Base-by-base conservation (phyloP, 305 asterid genomes). In the Withania somnifera region DNA sequence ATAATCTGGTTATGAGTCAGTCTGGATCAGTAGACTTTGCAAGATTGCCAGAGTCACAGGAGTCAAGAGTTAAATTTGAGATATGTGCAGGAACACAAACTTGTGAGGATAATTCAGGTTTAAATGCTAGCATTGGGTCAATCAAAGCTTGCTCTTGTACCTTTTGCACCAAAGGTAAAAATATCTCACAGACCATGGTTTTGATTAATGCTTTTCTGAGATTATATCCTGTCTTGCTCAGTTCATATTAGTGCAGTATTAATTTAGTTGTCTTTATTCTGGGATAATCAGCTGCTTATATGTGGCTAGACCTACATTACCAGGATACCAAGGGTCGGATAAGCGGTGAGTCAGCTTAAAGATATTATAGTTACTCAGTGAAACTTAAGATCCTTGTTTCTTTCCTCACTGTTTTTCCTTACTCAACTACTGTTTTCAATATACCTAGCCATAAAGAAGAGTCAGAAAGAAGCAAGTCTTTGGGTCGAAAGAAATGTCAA, bases 231-330 rank as follows among this genome's bases (percentile, higher is more conserved):
- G 28, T 45, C 56, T 42, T 47, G 36, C 57, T 64, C 15, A 61
- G 54, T 80, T 67, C 36, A 26, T 80, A 26, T 75, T 81, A 38
- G n/a, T 57, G 54, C 56, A 82, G 68, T 85, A 40, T 45, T 78
- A 54, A 71, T 68, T 32, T 67, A 60, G 60, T 51, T 56, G 20
- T 54, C 51, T 45, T 82, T 85, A 78, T 60, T 60, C 57, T 86
- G 83, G 24, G 83, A 64, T 17, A 71, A 83, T 81, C 89, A 95
- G 99, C 99, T 88, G 95, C 89, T 67, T 87, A 90, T 85, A 84
- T 95, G 45, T 95, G 94, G 99, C 80, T 92, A 85, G 98, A 93
- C 86, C 97, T 95, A 84, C 89, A 95, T 28, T 90, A 93, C 79
- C 97, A 91, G 90, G 99, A 95, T 82, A 88, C 88, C 81, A 90